Conservation (phyloP, 805 yeast genomes). For the Wickerhamomyces kurtzmanii region DNA sequence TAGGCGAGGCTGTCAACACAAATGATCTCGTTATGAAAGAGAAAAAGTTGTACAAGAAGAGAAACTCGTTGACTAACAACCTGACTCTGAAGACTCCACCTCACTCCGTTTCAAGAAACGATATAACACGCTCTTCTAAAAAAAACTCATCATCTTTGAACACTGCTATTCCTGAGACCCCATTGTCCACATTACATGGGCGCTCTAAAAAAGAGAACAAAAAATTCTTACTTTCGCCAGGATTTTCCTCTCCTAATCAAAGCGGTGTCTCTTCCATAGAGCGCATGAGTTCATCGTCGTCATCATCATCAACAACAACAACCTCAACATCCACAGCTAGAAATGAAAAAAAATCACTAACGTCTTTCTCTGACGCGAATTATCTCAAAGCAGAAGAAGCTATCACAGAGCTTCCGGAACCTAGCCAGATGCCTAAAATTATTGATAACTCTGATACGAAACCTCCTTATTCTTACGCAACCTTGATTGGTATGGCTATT, state of each 20-base stretch:
- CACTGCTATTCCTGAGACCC: too few species aligned
- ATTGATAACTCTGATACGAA: slow-evolving; percentile 27
- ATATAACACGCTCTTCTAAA: slow-evolving; percentile 5
- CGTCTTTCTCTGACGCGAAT: too few species aligned
- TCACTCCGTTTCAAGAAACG: slow-evolving; percentile 14
- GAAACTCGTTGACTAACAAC: slow-evolving; percentile 6
- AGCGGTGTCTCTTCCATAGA: slow-evolving; percentile 9
- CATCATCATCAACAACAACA: slow-evolving; percentile 1
- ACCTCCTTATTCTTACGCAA: slow-evolving; percentile 94
- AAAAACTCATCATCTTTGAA: slow-evolving; percentile 14
- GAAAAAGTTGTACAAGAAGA: slow-evolving; percentile 4
- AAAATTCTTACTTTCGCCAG: slow-evolving; percentile 16
- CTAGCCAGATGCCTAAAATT: slow-evolving; percentile 14
- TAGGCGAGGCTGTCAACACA: background rate
- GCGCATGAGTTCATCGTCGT: slow-evolving; percentile 1
- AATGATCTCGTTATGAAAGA: slow-evolving; percentile 1
- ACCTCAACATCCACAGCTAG: background rate
- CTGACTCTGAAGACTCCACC: slow-evolving; percentile 15
- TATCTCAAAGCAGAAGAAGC: slow-evolving; percentile 4
- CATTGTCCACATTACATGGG: too few species aligned
- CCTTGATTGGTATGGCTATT: slow-evolving; percentile 88
- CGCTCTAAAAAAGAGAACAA: slow-evolving; percentile 8
- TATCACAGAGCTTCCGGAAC: slow-evolving; percentile 9
- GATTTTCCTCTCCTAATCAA: slow-evolving; percentile 19
- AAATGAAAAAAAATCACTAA: background rate